These are phyloP conservation scores for Geranium incanum DNA, from an alignment of 441 rosid genomes.

Conservation along the genomic window DNA sequence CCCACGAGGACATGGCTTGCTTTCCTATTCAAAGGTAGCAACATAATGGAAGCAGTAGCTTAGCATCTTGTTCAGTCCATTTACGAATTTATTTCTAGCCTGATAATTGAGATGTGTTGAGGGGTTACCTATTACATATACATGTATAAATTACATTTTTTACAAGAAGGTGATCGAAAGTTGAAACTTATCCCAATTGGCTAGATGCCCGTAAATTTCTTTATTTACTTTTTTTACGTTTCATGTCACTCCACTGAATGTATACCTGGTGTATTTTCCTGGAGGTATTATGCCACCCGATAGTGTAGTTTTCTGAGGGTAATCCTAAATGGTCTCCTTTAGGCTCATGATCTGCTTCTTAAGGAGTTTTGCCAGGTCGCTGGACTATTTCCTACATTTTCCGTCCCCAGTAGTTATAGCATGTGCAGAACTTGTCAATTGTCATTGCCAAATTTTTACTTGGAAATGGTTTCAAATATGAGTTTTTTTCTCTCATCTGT, in stretches of 20 bases:
- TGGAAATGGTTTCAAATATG: neutral
- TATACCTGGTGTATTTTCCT: neutral
- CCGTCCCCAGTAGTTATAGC: neutral
- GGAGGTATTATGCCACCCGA: neutral
- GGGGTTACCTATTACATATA: neutral
- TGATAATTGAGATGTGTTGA: neutral
- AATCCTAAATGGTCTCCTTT: neutral
- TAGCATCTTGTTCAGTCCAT: neutral
- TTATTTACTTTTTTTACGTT: neutral
- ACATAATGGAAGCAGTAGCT: neutral
- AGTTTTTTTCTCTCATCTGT: neutral
- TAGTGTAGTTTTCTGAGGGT: neutral
- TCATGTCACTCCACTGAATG: neutral
- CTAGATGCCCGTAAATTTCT: neutral
- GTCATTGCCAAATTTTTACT: neutral
- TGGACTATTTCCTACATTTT: neutral
- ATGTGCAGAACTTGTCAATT: neutral
- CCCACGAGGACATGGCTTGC: neutral
- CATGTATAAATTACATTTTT: neutral
- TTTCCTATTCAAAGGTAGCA: neutral
- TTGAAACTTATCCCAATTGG: neutral
- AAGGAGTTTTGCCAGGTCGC: neutral
- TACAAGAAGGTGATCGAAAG: neutral
- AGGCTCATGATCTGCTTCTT: neutral
- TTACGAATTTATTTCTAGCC: neutral